Evolutionary conservation across 163 green algal species (phyloP).

Genomic region (Scenedesmus sp.): DNA sequence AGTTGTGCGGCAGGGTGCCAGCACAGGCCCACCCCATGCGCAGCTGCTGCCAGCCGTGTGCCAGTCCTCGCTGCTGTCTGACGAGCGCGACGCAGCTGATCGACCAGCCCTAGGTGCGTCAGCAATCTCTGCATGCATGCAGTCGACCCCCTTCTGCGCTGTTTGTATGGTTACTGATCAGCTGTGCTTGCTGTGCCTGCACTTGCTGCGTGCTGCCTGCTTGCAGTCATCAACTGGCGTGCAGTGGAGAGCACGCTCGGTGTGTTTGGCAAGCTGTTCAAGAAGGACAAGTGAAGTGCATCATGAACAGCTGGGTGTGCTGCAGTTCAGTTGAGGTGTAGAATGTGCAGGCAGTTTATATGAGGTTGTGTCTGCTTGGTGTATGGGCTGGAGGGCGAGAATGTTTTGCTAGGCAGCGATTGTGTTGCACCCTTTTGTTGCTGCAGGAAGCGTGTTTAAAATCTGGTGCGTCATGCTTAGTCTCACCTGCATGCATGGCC

Average conservation of each 20-base stretch:
- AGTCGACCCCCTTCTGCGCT: not conserved
- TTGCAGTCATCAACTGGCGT: slow-evolving; percentile 52
- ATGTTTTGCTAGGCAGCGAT: not conserved
- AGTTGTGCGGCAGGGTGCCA: too few species aligned
- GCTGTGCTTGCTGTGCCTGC: not conserved
- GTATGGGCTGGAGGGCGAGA: not conserved
- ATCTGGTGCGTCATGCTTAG: not conserved
- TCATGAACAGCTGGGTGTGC: not conserved
- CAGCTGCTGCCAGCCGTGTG: too few species aligned
- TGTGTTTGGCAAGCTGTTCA: slow-evolving; percentile 49
- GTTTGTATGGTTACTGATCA: not conserved
- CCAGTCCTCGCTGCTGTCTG: too few species aligned
- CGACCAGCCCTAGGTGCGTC: too few species aligned
- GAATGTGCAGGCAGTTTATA: not conserved
- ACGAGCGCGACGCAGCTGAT: too few species aligned
- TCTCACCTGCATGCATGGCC: not conserved
- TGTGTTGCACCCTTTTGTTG: not conserved
- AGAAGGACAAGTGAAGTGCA: slow-evolving; percentile 37
- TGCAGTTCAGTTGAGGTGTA: not conserved
- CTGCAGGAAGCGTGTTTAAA: not conserved
- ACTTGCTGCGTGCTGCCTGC: not conserved
- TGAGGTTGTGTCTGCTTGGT: not conserved
- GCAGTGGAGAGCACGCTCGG: slow-evolving; percentile 52
- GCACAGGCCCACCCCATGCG: too few species aligned
- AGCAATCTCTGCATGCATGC: too few species aligned